Percentiles rank a stretch among this genome's conserved stretches.
These are phyloP conservation scores for Cryptococcus sp. DNA, from an alignment of 1,284 basidiomycete species.

Conservation along the genomic window DNA sequence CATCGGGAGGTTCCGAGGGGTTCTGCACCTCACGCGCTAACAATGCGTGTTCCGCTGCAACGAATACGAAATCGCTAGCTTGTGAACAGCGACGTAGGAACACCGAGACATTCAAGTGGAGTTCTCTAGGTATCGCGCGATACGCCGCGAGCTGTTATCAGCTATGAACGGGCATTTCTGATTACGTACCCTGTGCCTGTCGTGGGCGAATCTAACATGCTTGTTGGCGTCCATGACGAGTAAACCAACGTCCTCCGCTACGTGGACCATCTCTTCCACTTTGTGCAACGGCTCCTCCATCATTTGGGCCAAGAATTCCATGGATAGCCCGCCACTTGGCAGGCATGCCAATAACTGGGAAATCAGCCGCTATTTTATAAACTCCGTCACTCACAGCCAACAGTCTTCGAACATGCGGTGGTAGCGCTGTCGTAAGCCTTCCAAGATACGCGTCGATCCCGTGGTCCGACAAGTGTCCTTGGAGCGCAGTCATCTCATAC, in stretches of 20 bases:
- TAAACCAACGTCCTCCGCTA: conserved; percentile 17
- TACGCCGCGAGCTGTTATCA: conserved; percentile 35
- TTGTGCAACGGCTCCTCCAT: conserved; percentile 16
- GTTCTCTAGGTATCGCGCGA: conserved; percentile 20
- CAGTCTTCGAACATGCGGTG: conserved; percentile 23
- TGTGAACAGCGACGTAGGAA: conserved; percentile 22
- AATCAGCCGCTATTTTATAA: background rate
- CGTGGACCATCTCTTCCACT: conserved; percentile 17
- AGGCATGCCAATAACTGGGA: conserved; percentile 34
- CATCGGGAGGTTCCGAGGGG: conserved; percentile 11
- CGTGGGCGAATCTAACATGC: conserved; percentile 40
- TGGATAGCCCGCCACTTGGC: conserved; percentile 30
- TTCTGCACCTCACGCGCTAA: conserved; percentile 15
- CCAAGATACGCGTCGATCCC: conserved; percentile 38
- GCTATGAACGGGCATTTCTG: background rate
- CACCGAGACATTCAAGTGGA: conserved; percentile 25
- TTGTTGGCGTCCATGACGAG: conserved; percentile 11
- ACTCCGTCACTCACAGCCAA: conserved; percentile 21
- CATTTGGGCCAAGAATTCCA: conserved; percentile 24
- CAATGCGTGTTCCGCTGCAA: conserved; percentile 37
- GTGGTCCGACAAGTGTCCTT: conserved; percentile 32
- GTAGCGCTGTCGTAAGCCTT: conserved; percentile 23
- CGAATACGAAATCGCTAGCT: conserved; percentile 34
- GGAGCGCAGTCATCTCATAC: conserved; percentile 31
- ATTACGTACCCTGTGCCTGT: conserved; percentile 35